A percentile compares a stretch with the other conserved stretches of the same genome.
These are phyloP conservation scores for Oryza meridionalis DNA, from an alignment of 176 grass and related monocot species.

Conservation along the genomic window DNA sequence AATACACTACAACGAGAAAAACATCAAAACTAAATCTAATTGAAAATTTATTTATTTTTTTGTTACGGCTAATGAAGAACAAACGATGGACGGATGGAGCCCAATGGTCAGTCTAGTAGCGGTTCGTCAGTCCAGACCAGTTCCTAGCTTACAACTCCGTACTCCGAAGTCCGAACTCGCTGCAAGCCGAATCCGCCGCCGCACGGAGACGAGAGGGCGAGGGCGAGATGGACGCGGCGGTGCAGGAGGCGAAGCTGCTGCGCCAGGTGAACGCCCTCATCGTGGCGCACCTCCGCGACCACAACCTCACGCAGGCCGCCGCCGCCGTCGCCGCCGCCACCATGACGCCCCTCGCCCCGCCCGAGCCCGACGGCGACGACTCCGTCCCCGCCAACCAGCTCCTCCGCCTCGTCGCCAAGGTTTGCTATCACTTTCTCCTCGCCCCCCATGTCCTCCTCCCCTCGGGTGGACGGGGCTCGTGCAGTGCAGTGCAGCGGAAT, in stretches of 20 bases:
- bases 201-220: background rate
- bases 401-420: constrained; percentile 89
- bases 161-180: background rate
- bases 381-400: constrained; percentile 53
- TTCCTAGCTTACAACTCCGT: no score
- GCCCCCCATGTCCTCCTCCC: background rate
- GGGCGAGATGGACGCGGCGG: constrained; percentile 64
- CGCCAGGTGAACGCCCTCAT: constrained; percentile 85
- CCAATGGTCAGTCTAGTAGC: no score
- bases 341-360: constrained; percentile 73
- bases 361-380: constrained; percentile 45
- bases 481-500: background rate
- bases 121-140: no score
- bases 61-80: no score
- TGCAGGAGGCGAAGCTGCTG: constrained; percentile 83
- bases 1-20: no score
- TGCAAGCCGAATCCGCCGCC: background rate
- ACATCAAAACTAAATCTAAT: no score
- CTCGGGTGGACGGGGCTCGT: constrained; percentile 1
- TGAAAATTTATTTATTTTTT: no score
- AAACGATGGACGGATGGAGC: no score
- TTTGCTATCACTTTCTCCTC: constrained; percentile 3
- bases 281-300: constrained; percentile 81
- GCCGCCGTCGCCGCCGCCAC: constrained; percentile 74
- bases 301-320: constrained; percentile 79